Percentiles rank a stretch among this genome's conserved stretches.
Conservation (phyloP, 495 filamentous ascomycete species). For the Talaromyces liani region DNA sequence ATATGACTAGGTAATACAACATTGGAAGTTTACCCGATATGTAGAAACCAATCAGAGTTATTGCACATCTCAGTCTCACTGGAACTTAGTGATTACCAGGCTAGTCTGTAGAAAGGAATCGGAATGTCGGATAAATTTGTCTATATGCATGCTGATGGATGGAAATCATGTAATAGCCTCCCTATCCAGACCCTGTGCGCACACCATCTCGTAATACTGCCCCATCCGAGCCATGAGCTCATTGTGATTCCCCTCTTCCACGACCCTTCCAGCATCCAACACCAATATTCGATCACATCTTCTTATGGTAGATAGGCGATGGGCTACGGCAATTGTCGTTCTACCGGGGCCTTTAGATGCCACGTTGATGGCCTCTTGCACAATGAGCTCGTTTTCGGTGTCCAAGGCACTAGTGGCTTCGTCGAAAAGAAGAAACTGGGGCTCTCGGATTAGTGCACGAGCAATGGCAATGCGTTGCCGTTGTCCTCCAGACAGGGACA, state of each 20-base stretch:
- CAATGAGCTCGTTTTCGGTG: conserved; percentile 53
- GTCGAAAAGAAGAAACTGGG: conserved; percentile 56
- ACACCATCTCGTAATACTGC: background rate
- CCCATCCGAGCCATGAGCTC: conserved; percentile 36
- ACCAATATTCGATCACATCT: conserved; percentile 65
- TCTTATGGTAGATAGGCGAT: conserved; percentile 57
- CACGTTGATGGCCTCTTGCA: conserved; percentile 56
- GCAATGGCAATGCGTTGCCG: conserved; percentile 63
- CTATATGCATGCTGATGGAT: background rate
- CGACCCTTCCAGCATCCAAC: conserved; percentile 52
- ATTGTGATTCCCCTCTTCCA: conserved; percentile 56
- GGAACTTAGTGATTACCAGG: too few species aligned
- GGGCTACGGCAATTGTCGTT: conserved; percentile 58
- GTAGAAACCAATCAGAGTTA: too few species aligned
- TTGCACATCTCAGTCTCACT: too few species aligned
- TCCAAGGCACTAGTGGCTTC: conserved; percentile 64
- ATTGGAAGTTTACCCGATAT: too few species aligned
- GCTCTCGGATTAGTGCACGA: conserved; percentile 56
- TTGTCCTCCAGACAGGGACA: conserved; percentile 57
- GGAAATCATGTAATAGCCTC: background rate
- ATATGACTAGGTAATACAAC: too few species aligned
- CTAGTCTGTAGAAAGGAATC: background rate
- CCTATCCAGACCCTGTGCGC: background rate
- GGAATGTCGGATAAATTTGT: background rate
- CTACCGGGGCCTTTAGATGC: conserved; percentile 35